Base-by-base conservation (phyloP, 371 early-diverging fungal genomes). In the Apophysomyces variabilis region DNA sequence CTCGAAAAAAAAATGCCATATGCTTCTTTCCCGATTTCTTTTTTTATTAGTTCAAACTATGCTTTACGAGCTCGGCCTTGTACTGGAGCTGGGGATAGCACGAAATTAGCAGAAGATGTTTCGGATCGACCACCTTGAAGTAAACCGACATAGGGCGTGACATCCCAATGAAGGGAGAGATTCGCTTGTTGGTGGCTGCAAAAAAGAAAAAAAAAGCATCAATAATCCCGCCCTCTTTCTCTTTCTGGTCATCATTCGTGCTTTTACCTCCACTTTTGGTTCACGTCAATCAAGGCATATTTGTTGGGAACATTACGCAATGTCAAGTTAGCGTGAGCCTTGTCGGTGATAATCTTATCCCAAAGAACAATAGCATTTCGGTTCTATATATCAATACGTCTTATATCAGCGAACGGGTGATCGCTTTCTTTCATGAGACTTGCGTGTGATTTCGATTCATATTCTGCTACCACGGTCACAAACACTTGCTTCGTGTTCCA, bases 401-500 rank as follows among this genome's bases (percentile, higher is more conserved):
- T 26, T 26, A 3, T 26, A 26, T 26, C 32, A 26, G 32, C 32
- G 3, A 26, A 26, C 32, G 32, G 32, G 32, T 26, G 32, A 26
- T 26, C 3, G 32, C 32, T 26, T 26, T 26, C 32, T 26, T 26
- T 26, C 32, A 26, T 26, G 32, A 26, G 32, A 26, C 70, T 77
- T 85, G 78, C 87, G 76, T 87, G 85, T 38, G 85, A 78, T 16
- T 79, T 74, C 5, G 92, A 90, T 62, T 82, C 77, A 69, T 93
- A 98, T 67, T 96, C 96, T 13, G 89, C 95, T 2, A 96, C 90
- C 7, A 93, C 85, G 58, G 89, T 92, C 16, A 94, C 90, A 75
- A 96, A 96, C 54, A 98, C 76, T 71, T 96, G 95, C 81, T 98
- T 98, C 36, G 97, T 96, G 75, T 98, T 97, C 97, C 97, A 98